Base-by-base conservation (phyloP, 1,284 basidiomycete species). In the Phlebopus sp. region DNA sequence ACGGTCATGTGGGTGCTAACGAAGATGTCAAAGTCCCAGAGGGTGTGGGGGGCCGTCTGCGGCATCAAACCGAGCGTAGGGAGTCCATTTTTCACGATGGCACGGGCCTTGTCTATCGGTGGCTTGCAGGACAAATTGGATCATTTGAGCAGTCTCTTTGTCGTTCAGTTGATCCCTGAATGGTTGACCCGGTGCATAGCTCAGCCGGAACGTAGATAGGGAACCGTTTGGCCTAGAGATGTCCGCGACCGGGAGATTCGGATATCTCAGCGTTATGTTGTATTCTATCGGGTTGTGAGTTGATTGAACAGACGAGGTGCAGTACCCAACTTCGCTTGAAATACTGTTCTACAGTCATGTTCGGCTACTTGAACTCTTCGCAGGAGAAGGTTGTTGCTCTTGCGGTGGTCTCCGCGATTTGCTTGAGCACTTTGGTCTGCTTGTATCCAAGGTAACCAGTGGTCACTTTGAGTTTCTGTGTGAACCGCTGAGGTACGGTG, bases 201-300 rank as follows among this genome's bases (percentile, higher is more conserved):
- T 90, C 87, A 1, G 83, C 79, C 0, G 86, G 87, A 2, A 88
- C 66, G 52, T 66, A 77, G 36, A 70, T 70, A 0, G 74, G 55
- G 34, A 72, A 74, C 15, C 44, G 3, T 63, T 63, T 17, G 59
- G 68, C 2, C 71, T 73, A 6, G 72, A 69, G 15, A 86, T 68
- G 45, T 88, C 73, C 47, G 89, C 68, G 31, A 85, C 72, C 0
- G 86, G 84, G 3, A 86, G 62, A 27, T 84, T 71, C 8, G 82
- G 66, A 44, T 79, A 57, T 29, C 63, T 61, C 7, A 89, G 65
- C 2, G 59, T 74, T 36, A 76, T 78, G 0, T 74, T 73, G 53
- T 86, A 81, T 56, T 83, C 85, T 88, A 55, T 11, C 10, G n/a
- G 27, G 30, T 27, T 4, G 23, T 35, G 9, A 10, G 38, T 50